A percentile compares a stretch with the other conserved stretches of the same genome.
phyloP scores from a whole-genome alignment of 129 eudicot species.

The Artemisia tridentata region DNA sequence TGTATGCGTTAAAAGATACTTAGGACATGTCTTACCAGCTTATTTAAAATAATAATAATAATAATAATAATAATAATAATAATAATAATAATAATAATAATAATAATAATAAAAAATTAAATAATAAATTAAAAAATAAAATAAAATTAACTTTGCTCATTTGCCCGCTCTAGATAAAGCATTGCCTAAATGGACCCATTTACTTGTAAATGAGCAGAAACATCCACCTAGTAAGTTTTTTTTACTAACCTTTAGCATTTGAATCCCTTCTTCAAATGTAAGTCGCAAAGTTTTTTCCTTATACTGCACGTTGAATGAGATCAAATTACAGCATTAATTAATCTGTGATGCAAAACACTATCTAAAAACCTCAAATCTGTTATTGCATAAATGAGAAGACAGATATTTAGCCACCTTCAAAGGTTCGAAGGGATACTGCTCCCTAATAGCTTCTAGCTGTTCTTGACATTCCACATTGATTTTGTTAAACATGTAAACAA shows the following conservation, averaged over 20 bases:
- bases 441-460: conserved; percentile 71
- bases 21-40: neutral
- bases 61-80: no score
- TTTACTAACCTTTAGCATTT: conserved; percentile 74
- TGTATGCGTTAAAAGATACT: neutral
- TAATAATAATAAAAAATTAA: no score
- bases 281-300: conserved; percentile 65
- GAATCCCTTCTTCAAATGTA: conserved; percentile 83
- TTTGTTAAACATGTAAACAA: conserved; percentile 75
- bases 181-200: no score
- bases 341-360: neutral
- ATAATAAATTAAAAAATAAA: no score
- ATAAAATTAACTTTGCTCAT: neutral
- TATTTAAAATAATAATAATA: no score
- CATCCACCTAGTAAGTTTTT: neutral
- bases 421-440: conserved; percentile 81
- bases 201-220: no score
- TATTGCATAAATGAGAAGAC: neutral
- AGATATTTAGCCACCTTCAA: conserved; percentile 47
- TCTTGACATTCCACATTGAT: conserved; percentile 65
- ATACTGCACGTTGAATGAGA: conserved; percentile 56
- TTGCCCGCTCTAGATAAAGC: no score
- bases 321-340: conserved; percentile 13
- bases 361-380: no score
- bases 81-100: no score